Conservation (phyloP, 805 yeast species). For the Saturnispora hagleri region DNA sequence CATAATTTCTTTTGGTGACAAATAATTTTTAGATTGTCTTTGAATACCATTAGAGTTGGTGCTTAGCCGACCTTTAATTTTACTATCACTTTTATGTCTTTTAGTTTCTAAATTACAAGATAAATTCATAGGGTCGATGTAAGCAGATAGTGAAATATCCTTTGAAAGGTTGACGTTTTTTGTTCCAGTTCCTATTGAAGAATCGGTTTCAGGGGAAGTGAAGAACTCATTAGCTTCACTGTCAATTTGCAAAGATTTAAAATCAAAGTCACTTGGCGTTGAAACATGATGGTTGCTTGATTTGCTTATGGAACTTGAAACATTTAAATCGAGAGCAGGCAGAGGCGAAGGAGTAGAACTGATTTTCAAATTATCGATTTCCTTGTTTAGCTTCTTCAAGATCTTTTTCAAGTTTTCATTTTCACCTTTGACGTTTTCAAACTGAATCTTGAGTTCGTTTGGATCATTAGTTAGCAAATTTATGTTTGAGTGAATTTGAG, state of each 20-base stretch:
- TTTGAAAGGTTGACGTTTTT: slow-evolving; percentile 2
- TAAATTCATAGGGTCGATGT: slow-evolving; percentile 25
- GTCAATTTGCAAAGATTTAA: neutral
- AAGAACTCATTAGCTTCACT: neutral
- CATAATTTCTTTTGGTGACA: slow-evolving; percentile 7
- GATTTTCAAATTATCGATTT: slow-evolving; percentile 27
- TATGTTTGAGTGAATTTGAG: slow-evolving; percentile 30
- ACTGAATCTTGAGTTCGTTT: slow-evolving; percentile 28
- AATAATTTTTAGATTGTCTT: neutral
- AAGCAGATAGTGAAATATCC: neutral
- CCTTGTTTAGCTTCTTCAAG: slow-evolving; percentile 31
- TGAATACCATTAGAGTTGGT: neutral
- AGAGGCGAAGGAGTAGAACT: neutral
- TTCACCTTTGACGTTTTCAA: slow-evolving; percentile 35
- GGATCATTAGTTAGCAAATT: slow-evolving; percentile 25
- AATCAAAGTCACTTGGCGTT: neutral
- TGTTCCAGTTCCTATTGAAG: slow-evolving; percentile 6
- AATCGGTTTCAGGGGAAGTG: slow-evolving; percentile 6
- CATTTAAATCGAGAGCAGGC: neutral
- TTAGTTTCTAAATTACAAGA: slow-evolving; percentile 25
- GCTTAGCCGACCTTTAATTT: slow-evolving; percentile 1
- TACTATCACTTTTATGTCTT: slow-evolving; percentile 17
- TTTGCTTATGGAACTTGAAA: neutral
- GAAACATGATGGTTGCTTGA: neutral
- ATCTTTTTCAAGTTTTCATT: slow-evolving; percentile 36